Conservation (phyloP, 306 rosid species). For the Trifolium pratense region DNA sequence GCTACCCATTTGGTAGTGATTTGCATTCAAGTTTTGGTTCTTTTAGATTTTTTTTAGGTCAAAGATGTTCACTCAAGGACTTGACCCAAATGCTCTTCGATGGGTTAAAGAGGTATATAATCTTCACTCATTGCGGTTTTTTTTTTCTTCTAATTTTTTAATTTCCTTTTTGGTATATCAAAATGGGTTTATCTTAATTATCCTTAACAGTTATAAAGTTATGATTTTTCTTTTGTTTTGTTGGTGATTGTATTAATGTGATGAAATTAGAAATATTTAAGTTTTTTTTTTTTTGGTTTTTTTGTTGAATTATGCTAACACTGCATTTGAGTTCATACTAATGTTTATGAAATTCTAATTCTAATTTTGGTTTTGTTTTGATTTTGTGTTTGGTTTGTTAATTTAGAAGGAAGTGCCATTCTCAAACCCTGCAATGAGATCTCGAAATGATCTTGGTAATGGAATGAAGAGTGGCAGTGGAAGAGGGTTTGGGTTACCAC, state of each 20-base stretch:
- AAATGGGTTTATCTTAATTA: conserved; percentile 39
- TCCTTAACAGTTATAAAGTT: conserved; percentile 12
- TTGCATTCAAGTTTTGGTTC: conserved; percentile 27
- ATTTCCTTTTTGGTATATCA: neutral
- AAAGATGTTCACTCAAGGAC: conserved; percentile 91
- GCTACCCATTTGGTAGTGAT: conserved; percentile 12
- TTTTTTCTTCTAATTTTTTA: neutral
- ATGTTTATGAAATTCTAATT: neutral
- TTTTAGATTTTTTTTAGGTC: conserved; percentile 44
- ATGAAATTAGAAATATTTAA: conserved; percentile 23
- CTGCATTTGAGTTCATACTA: conserved; percentile 1
- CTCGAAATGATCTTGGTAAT: conserved; percentile 64
- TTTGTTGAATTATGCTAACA: conserved; percentile 28
- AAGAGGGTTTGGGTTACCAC: conserved; percentile 82
- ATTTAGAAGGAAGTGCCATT: conserved; percentile 56
- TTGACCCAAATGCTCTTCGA: conserved; percentile 79
- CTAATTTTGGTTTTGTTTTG: neutral
- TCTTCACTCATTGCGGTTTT: conserved; percentile 16
- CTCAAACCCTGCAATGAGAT: conserved; percentile 49
- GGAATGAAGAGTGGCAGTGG: conserved; percentile 55
- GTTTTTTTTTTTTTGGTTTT: conserved; percentile 17
- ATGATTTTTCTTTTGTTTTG: conserved; percentile 26
- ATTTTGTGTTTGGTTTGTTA: conserved; percentile 23
- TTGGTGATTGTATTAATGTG: conserved; percentile 55
- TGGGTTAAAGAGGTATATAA: conserved; percentile 84